Evolutionary conservation across 2,329 filamentous ascomycete genomes (phyloP).

Genomic region (Penicillium nordicum): DNA sequence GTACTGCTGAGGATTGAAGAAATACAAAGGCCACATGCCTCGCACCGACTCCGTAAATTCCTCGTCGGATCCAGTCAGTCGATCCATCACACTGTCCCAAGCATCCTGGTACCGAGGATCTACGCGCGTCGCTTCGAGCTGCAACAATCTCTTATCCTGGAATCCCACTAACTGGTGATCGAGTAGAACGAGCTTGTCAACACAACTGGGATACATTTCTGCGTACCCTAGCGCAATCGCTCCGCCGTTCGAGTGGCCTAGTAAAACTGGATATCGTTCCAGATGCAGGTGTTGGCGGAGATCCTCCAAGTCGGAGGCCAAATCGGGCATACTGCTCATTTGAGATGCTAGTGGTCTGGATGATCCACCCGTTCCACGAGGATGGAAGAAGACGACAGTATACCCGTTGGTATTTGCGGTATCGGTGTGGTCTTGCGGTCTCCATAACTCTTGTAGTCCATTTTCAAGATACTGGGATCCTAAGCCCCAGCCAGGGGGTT

Average conservation of each 20-base stretch:
- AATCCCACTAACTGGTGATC: neutral
- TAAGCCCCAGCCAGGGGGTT: neutral
- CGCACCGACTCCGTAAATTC: neutral
- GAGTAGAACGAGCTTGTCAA: neutral
- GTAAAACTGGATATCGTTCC: neutral
- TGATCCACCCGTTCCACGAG: neutral
- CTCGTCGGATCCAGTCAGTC: neutral
- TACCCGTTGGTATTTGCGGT: neutral
- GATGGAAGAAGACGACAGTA: neutral
- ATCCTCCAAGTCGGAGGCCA: neutral
- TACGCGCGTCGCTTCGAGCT: neutral
- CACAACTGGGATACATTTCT: neutral
- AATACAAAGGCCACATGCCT: neutral
- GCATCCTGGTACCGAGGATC: neutral
- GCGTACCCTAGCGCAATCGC: neutral
- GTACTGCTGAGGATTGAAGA: neutral
- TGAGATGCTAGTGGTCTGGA: neutral
- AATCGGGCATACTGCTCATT: conserved; percentile 2
- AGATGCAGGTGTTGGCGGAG: neutral
- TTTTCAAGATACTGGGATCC: neutral
- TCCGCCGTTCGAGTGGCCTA: conserved; percentile 2
- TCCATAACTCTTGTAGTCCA: neutral
- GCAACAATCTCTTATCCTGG: neutral
- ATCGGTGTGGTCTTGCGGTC: neutral
- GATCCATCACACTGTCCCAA: neutral